Conservation (phyloP, 2,329 filamentous ascomycete species). For the Fulvia fulva region DNA sequence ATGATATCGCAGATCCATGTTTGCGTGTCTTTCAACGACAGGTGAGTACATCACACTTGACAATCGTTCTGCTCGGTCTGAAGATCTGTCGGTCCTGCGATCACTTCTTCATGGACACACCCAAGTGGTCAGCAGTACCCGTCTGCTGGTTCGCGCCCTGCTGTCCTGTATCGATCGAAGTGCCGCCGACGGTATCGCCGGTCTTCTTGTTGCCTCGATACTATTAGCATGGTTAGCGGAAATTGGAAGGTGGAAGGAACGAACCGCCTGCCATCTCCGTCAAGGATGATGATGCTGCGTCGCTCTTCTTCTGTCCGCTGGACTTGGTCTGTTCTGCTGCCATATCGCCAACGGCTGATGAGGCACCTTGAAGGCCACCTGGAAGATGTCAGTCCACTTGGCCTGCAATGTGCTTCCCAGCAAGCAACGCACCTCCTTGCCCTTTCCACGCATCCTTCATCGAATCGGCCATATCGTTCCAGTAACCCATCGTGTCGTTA, state of each 20-base stretch:
- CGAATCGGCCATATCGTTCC: conserved; percentile 19
- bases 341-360: conserved; percentile 24
- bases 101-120: conserved; percentile 27
- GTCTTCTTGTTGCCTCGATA: conserved; percentile 18
- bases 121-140: conserved; percentile 31
- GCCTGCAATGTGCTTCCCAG: no score
- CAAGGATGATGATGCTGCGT: conserved; percentile 25
- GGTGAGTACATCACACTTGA: background rate
- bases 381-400: background rate
- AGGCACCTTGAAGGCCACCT: conserved; percentile 29
- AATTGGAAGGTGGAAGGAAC: background rate
- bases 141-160: conserved; percentile 30
- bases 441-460: conserved; percentile 33
- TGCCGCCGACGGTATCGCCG: conserved; percentile 25
- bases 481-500: conserved; percentile 5
- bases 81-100: background rate
- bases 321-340: conserved; percentile 26
- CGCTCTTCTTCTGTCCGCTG: conserved; percentile 27
- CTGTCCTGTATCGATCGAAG: conserved; percentile 22
- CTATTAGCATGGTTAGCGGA: background rate
- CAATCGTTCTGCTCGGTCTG: background rate
- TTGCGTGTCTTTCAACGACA: background rate
- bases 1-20: background rate
- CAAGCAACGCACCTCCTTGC: conserved; percentile 21
- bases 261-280: conserved; percentile 23